A percentile compares a stretch with the other conserved stretches of the same genome.
These are phyloP conservation scores for Arabidopsis lyrata DNA, from an alignment of 441 rosid species.

Conservation along the genomic window DNA sequence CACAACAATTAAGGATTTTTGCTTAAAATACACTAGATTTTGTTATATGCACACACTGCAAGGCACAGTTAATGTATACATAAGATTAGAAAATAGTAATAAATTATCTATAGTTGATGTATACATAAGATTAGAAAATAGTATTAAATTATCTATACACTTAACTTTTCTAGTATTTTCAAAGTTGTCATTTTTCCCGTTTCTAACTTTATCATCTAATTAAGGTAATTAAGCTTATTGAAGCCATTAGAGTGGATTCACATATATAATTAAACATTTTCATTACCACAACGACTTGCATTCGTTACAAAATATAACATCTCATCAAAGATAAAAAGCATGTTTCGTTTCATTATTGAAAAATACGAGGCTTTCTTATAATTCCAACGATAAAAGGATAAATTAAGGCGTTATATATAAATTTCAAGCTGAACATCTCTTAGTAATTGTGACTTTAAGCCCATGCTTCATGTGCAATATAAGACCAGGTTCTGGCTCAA, in stretches of 20 bases:
- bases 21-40: neutral
- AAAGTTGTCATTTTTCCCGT: too few relatives aligned
- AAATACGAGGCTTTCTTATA: neutral
- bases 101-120: neutral
- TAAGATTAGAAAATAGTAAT: neutral
- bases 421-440: conserved; percentile 9
- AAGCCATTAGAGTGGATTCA: too few relatives aligned
- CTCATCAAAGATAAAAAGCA: neutral
- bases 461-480: conserved; percentile 14
- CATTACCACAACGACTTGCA: neutral
- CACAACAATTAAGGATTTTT: neutral
- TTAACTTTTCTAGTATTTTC: too few relatives aligned
- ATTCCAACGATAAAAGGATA: conserved; percentile 6
- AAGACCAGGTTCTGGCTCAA: conserved; percentile 13
- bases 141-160: too few relatives aligned
- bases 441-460: conserved; percentile 19
- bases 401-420: neutral
- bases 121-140: neutral
- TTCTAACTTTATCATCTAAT: conserved; percentile 1
- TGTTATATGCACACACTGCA: conserved; percentile 4
- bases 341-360: neutral
- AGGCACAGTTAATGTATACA: neutral
- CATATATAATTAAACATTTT: too few relatives aligned
- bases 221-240: neutral
- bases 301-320: too few relatives aligned